phyloP scores from a whole-genome alignment of 1,139 yeast genomes.

The Candida sp. region DNA sequence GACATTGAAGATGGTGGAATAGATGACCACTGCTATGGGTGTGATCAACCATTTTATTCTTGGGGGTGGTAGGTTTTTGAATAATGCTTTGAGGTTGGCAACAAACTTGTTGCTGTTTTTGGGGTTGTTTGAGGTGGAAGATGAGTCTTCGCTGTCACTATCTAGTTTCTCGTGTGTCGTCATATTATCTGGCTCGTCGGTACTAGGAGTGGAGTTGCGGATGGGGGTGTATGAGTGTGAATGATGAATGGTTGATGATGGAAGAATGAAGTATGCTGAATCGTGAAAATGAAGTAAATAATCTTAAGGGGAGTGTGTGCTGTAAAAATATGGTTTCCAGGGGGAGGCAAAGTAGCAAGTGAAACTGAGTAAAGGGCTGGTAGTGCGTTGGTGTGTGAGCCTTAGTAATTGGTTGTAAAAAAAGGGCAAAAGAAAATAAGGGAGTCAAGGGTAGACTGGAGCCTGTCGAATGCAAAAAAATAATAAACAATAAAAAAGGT shows the following conservation, averaged over 20 bases:
- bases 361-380: too few relatives aligned
- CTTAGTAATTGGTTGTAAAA: too few relatives aligned
- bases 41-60: slow-evolving; percentile 10
- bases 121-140: not conserved
- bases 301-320: not conserved
- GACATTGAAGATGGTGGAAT: slow-evolving; percentile 13
- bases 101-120: not conserved
- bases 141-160: not conserved
- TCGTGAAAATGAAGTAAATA: not conserved
- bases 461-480: not conserved
- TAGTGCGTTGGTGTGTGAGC: too few relatives aligned
- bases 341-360: too few relatives aligned
- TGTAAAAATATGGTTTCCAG: too few relatives aligned
- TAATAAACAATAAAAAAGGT: not conserved
- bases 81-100: not conserved
- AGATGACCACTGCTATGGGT: slow-evolving; percentile 12
- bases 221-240: not conserved
- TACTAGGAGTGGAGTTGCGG: not conserved
- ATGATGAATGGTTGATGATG: not conserved
- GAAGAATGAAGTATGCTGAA: not conserved
- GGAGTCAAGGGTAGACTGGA: too few relatives aligned
- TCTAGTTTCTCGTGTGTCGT: slow-evolving; percentile 1
- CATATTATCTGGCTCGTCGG: not conserved
- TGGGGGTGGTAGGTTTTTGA: slow-evolving; percentile 2
- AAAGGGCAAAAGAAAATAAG: too few relatives aligned